Evolutionary conservation across 441 rosid species (phyloP).

Genomic region (Corymbia calophylla): DNA sequence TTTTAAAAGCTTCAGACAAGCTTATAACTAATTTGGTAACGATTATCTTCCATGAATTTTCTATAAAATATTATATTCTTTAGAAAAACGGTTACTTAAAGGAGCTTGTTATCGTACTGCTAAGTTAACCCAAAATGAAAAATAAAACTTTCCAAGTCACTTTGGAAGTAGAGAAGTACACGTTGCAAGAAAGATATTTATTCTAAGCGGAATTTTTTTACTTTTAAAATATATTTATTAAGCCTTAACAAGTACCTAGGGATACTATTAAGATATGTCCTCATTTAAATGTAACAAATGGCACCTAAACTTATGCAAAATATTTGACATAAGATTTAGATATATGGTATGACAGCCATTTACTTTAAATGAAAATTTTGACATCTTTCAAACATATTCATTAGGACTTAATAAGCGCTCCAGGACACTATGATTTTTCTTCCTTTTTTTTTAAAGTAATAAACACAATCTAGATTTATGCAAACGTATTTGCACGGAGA

Average conservation of each 20-base stretch:
- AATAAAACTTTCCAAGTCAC: too few relatives aligned
- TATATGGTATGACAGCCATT: not conserved
- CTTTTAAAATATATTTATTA: too few relatives aligned
- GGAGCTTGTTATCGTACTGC: too few relatives aligned
- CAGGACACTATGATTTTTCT: not conserved
- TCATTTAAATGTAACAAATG: not conserved
- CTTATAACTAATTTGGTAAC: not conserved
- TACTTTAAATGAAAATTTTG: not conserved
- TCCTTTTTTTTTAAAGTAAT: not conserved
- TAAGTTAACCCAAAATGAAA: too few relatives aligned
- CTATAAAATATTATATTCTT: not conserved
- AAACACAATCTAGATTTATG: not conserved
- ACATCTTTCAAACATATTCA: accelerated
- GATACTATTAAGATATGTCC: not conserved
- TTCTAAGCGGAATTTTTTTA: too few relatives aligned
- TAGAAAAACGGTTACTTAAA: not conserved
- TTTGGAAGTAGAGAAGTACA: too few relatives aligned
- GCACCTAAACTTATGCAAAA: not conserved
- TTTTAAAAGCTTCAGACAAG: not conserved
- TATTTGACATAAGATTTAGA: not conserved
- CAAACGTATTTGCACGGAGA: not conserved
- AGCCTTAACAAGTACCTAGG: not conserved
- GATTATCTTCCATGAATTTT: not conserved
- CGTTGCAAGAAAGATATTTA: too few relatives aligned
- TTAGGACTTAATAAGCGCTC: not conserved